Base-by-base conservation (phyloP, 1,284 basidiomycete species). In the Meira nashicola region DNA sequence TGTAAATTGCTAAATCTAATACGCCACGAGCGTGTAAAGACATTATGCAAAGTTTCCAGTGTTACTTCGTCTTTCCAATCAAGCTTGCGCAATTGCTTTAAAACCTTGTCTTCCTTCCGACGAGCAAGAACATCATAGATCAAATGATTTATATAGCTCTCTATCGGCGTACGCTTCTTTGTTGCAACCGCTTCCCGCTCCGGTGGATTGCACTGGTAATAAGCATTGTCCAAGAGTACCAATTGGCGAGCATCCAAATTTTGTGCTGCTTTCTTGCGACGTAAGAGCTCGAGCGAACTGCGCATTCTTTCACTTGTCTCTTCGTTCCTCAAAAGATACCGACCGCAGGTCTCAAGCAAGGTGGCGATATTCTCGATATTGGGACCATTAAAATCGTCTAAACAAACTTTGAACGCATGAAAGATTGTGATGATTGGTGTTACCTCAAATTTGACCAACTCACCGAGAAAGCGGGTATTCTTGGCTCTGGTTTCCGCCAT, bases 131-230 rank as follows among this genome's bases (percentile, higher is more conserved):
- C 88, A 71, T 98, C 89, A 76, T 89, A 92, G 58, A 98, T 85
- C 12, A 98, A 83, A 77, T 98, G 90, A 17, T 89, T 87, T 66
- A 97, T 89, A 81, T 95, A 98, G 39, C 90, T 84, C 71, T 96
- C 90, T 81, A 93, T 89, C 0, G 87, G 87, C 1, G 87, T 83
- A n/a, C 92, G 86, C 65, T 89, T 84, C 77, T 95, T 93, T 63
- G 89, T 86, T 70, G 89, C 84, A 40, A 87, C 84, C 0, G 90
- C 89, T 0, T 87, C 85, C 57, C 95, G 86, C 71, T 97, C 92
- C 0, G 95, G 95, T 2, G 95, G 95, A 73, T 98, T 96, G 79
- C 93, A 96, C 87, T 97, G 92, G 77, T 97, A 98, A 79, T 97
- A 99, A 0, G 95, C 95, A 77, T 98, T 98, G 79, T 98, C 95